Evolutionary conservation across 352 stramenopile species (phyloP).

Genomic region (Nothophytophthora sp.): DNA sequence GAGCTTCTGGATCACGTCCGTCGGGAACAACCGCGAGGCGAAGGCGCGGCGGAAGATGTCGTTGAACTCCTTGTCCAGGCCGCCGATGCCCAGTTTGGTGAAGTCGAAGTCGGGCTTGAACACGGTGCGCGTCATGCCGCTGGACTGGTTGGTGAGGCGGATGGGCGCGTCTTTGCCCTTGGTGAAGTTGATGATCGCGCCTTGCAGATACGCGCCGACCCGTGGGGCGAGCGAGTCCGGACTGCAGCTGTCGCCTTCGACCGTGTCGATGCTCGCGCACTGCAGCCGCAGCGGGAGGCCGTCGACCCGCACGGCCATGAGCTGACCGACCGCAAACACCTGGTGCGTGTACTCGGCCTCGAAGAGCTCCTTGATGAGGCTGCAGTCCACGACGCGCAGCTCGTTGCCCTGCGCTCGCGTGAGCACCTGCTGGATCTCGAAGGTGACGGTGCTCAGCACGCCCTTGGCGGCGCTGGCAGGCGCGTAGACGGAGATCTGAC

Average conservation of each 20-base stretch:
- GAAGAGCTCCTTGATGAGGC: constrained; percentile 63
- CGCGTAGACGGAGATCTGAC: constrained; percentile 66
- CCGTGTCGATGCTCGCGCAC: constrained; percentile 53
- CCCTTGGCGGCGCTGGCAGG: constrained; percentile 36
- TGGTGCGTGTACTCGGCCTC: constrained; percentile 75
- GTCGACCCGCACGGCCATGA: constrained; percentile 67
- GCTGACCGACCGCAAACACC: constrained; percentile 72
- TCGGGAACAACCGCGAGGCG: constrained; percentile 96
- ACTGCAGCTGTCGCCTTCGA: constrained; percentile 40
- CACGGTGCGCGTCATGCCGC: constrained; percentile 73
- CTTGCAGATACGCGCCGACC: constrained; percentile 58
- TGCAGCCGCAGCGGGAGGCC: constrained; percentile 69
- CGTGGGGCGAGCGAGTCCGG: constrained; percentile 27
- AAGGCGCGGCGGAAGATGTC: constrained; percentile 99
- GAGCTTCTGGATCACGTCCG: constrained; percentile 96
- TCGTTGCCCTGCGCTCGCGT: constrained; percentile 65
- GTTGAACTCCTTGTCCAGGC: constrained; percentile 99
- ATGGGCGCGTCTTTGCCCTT: constrained; percentile 78
- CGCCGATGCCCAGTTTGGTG: constrained; percentile 98
- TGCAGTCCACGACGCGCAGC: constrained; percentile 73
- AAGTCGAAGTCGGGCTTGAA: constrained; percentile 99
- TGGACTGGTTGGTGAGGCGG: constrained; percentile 80
- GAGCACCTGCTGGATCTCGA: constrained; percentile 82
- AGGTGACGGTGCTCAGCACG: constrained; percentile 71
- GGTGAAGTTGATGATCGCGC: constrained; percentile 75